These are phyloP conservation scores for Akanthomyces muscarius DNA, from an alignment of 2,329 filamentous ascomycete species.

Conservation along the genomic window DNA sequence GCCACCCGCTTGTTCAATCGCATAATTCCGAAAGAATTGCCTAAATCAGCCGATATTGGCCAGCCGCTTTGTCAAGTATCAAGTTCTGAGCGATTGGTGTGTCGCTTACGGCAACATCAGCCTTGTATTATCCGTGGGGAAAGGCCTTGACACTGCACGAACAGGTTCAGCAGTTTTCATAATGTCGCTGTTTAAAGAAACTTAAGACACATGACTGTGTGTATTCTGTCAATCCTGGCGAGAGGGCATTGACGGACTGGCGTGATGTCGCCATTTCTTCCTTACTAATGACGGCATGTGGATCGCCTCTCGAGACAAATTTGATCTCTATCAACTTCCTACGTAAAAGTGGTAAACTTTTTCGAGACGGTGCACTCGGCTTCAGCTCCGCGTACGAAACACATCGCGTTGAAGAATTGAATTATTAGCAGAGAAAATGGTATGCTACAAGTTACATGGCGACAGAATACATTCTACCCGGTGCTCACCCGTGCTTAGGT, in stretches of 20 bases:
- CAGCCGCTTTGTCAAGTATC: not conserved
- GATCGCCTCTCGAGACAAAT: slow-evolving; percentile 10
- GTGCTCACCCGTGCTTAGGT: slow-evolving; percentile 43
- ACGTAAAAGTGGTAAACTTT: not conserved
- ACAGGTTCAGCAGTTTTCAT: no score
- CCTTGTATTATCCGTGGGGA: no score
- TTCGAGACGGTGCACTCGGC: not conserved
- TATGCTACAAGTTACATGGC: not conserved
- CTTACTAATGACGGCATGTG: slow-evolving; percentile 16
- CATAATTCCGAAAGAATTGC: no score
- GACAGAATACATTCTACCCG: not conserved
- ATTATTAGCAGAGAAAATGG: slow-evolving; percentile 7
- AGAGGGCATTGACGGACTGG: not conserved
- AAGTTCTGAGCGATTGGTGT: not conserved
- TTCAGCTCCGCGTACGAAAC: not conserved
- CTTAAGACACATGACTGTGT: not conserved
- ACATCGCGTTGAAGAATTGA: not conserved
- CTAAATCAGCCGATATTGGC: not conserved
- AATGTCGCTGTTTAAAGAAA: no score
- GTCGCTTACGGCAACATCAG: no score
- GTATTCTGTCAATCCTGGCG: not conserved
- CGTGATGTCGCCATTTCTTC: slow-evolving; percentile 12
- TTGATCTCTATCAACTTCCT: not conserved
- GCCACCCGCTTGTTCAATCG: no score
- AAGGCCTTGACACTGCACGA: no score